Conservation (phyloP, 2,329 filamentous ascomycete genomes). For the Fusarium tupiense region DNA sequence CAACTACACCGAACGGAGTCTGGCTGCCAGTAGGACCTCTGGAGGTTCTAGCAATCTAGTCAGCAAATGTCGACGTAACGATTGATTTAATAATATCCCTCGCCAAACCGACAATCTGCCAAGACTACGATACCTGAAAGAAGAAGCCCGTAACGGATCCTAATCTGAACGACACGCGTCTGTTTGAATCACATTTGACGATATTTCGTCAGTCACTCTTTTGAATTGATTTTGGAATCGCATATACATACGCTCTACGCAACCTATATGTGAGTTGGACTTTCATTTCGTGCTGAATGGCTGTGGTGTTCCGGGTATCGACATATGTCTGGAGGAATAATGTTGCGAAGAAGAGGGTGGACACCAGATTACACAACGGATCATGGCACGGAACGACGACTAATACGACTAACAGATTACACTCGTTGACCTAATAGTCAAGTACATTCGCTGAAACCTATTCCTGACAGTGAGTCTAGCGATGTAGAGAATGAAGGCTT, state of each 20-base stretch:
- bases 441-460: slow-evolving; percentile 65
- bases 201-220: slow-evolving; percentile 60
- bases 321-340: not conserved
- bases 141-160: slow-evolving; percentile 37
- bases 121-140: slow-evolving; percentile 24
- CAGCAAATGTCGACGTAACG: slow-evolving; percentile 47
- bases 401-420: slow-evolving; percentile 46
- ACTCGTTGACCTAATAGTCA: slow-evolving; percentile 65
- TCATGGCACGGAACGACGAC: not conserved
- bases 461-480: slow-evolving; percentile 57
- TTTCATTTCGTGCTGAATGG: not conserved
- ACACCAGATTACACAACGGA: not conserved
- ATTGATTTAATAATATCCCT: slow-evolving; percentile 44
- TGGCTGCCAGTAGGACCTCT: slow-evolving; percentile 43
- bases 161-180: slow-evolving; percentile 43
- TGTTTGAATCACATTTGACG: slow-evolving; percentile 50
- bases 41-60: slow-evolving; percentile 44
- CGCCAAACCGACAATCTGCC: slow-evolving; percentile 26
- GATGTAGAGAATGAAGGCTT: not conserved
- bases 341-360: not conserved
- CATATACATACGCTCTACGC: slow-evolving; percentile 45
- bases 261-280: slow-evolving; percentile 43
- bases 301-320: not conserved
- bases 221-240: slow-evolving; percentile 47
- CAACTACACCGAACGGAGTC: slow-evolving; percentile 38